Percentiles rank a stretch among this genome's conserved stretches.
These are phyloP conservation scores for Suhomyces kunorum DNA, from an alignment of 1,139 yeast genomes.

Conservation along the genomic window DNA sequence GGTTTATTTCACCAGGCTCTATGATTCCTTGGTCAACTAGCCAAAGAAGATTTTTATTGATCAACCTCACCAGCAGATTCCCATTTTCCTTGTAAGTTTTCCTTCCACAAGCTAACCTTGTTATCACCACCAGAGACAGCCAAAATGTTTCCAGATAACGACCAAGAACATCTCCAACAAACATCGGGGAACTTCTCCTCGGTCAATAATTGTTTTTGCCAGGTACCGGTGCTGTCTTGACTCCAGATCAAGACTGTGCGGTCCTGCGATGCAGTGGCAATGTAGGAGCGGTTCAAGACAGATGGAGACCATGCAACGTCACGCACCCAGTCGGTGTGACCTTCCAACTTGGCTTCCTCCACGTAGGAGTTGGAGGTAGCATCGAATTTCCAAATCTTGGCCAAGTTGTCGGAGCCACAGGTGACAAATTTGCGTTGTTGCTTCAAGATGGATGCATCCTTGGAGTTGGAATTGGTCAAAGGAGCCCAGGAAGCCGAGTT, in stretches of 20 bases:
- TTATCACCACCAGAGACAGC: conserved; percentile 98
- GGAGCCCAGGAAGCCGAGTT: conserved; percentile 98
- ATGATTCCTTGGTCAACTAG: conserved; percentile 3
- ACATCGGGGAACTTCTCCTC: conserved; percentile 91
- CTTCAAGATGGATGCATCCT: conserved; percentile 33
- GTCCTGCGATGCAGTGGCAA: conserved; percentile 98
- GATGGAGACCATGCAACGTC: conserved; percentile 99
- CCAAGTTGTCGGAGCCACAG: conserved; percentile 93
- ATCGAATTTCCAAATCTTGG: conserved; percentile 85
- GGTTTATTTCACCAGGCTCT: conserved; percentile 4
- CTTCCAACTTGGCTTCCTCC: conserved; percentile 77
- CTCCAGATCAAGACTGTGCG: conserved; percentile 95
- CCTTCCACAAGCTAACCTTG: conserved; percentile 95
- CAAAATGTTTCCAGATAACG: conserved; percentile 88
- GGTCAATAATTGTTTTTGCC: conserved; percentile 79
- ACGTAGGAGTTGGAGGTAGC: conserved; percentile 57
- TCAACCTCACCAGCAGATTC: conserved; percentile 94
- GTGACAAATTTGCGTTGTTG: conserved; percentile 69
- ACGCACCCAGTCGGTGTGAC: conserved; percentile 97
- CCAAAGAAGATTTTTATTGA: conserved; percentile 43
- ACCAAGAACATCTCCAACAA: conserved; percentile 98
- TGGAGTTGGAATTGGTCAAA: conserved; percentile 36
- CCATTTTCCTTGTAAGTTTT: conserved; percentile 91
- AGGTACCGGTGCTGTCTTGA: conserved; percentile 61
- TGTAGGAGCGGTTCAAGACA: conserved; percentile 78